Evolutionary conservation across 495 filamentous ascomycete species (phyloP).

Genomic region (Xylaria intraflava): DNA sequence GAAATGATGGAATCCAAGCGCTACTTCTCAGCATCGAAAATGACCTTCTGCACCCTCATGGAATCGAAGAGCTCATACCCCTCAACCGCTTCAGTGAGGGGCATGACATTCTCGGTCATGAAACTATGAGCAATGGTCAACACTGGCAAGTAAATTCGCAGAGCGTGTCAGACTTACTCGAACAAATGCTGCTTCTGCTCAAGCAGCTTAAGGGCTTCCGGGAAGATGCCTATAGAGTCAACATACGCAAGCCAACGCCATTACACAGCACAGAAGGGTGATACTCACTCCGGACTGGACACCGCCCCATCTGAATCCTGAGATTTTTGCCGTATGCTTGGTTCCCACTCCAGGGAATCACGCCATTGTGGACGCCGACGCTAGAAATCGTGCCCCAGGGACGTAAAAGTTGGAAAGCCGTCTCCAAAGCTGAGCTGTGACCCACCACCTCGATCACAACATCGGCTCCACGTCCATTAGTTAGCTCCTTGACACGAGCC

Average conservation of each 20-base stretch:
- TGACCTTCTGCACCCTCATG: slow-evolving; percentile 84
- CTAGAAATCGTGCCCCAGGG: slow-evolving; percentile 46
- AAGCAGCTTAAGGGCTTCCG: slow-evolving; percentile 64
- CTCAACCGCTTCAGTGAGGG: slow-evolving; percentile 69
- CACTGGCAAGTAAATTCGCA: neutral
- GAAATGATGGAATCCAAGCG: too few species aligned
- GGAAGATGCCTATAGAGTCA: slow-evolving; percentile 48
- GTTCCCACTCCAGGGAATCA: slow-evolving; percentile 54
- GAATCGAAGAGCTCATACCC: slow-evolving; percentile 85
- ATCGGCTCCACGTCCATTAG: slow-evolving; percentile 43
- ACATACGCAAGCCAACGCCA: neutral
- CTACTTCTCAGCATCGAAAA: slow-evolving; percentile 36
- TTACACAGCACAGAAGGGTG: neutral
- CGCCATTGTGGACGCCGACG: slow-evolving; percentile 41
- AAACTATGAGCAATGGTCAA: slow-evolving; percentile 48
- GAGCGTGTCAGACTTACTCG: slow-evolving; percentile 49
- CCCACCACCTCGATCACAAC: slow-evolving; percentile 52
- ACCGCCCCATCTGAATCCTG: slow-evolving; percentile 83
- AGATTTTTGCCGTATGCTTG: slow-evolving; percentile 85
- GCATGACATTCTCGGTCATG: slow-evolving; percentile 89
- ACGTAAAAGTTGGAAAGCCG: slow-evolving; percentile 44
- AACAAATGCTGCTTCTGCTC: slow-evolving; percentile 73
- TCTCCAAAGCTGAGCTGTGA: slow-evolving; percentile 38
- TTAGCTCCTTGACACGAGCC: slow-evolving; percentile 29
- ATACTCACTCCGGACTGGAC: slow-evolving; percentile 62